These are phyloP conservation scores for Pinus taeda DNA, from an alignment of 75 land plant genomes.

Conservation along the genomic window DNA sequence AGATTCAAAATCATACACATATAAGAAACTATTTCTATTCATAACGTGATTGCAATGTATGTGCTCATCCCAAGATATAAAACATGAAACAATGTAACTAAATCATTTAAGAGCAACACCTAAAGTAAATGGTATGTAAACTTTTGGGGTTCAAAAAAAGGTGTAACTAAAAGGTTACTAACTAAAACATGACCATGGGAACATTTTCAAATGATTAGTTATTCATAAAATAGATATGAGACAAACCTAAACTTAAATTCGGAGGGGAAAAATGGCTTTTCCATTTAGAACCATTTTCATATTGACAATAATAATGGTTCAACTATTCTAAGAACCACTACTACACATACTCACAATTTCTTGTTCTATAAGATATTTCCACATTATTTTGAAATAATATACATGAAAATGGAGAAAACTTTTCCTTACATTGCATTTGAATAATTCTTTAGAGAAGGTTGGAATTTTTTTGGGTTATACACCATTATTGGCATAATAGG, in stretches of 20 bases:
- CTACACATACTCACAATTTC: not conserved
- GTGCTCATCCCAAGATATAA: too few relatives aligned
- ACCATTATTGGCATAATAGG: constrained; percentile 99
- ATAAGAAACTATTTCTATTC: too few relatives aligned
- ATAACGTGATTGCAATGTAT: too few relatives aligned
- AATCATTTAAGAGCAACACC: not conserved
- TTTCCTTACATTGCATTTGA: constrained; percentile 68
- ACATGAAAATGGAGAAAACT: not conserved
- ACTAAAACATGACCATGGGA: not conserved
- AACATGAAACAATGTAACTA: not conserved
- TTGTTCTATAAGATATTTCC: not conserved
- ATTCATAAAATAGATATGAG: not conserved
- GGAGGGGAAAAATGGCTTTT: not conserved
- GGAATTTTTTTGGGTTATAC: constrained; percentile 93
- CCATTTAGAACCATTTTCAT: not conserved
- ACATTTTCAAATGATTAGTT: not conserved
- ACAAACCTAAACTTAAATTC: not conserved
- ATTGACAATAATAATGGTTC: not conserved
- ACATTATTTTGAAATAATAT: not conserved
- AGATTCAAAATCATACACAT: too few relatives aligned
- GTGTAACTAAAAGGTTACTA: not conserved
- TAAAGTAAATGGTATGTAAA: not conserved
- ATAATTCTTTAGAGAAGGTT: constrained; percentile 88
- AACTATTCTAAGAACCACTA: not conserved
- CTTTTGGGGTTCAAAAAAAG: not conserved